Evolutionary conservation across 768 basidiomycete genomes (phyloP).

Genomic region (Pleurotus tuoliensis): DNA sequence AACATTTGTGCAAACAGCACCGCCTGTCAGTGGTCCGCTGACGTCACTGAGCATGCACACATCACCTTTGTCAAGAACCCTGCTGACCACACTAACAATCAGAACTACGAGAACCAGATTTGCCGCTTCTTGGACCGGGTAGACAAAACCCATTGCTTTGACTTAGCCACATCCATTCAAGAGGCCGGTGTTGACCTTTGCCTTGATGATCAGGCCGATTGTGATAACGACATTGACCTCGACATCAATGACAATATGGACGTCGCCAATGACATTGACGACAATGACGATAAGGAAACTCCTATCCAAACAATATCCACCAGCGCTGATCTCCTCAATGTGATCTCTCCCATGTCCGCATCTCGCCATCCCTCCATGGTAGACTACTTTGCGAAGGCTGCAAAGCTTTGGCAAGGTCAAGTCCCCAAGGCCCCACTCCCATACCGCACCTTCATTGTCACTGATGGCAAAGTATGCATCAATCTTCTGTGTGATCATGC

Average conservation of each 20-base stretch:
- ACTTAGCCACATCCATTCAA: not conserved
- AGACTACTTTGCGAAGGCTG: conserved; percentile 9
- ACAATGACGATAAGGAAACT: not conserved
- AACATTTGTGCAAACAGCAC: conserved; percentile 18
- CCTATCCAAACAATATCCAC: not conserved
- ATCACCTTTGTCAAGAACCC: conserved; percentile 18
- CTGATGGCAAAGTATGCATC: conserved; percentile 12
- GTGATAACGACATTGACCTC: too few relatives aligned
- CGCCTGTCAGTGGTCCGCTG: conserved; percentile 18
- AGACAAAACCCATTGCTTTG: conserved; percentile 15
- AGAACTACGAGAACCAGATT: conserved; percentile 19
- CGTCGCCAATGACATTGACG: not conserved
- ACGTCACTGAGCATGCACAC: conserved; percentile 19
- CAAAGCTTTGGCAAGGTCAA: not conserved
- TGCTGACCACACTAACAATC: conserved; percentile 14
- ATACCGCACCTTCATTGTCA: conserved; percentile 10
- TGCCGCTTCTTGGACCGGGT: conserved; percentile 13
- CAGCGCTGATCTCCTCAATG: not conserved
- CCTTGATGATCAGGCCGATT: too few relatives aligned
- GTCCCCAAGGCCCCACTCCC: conserved; percentile 6
- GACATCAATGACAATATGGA: not conserved
- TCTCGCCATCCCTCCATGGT: not conserved
- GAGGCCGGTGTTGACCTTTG: too few relatives aligned
- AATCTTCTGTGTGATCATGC: conserved; percentile 19
- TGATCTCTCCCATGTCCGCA: not conserved